Percentiles rank a stretch among this genome's conserved stretches.
Evolutionary conservation across 2,329 filamentous ascomycete species (phyloP).

Genomic region (Phaeomoniella chlamydospora): DNA sequence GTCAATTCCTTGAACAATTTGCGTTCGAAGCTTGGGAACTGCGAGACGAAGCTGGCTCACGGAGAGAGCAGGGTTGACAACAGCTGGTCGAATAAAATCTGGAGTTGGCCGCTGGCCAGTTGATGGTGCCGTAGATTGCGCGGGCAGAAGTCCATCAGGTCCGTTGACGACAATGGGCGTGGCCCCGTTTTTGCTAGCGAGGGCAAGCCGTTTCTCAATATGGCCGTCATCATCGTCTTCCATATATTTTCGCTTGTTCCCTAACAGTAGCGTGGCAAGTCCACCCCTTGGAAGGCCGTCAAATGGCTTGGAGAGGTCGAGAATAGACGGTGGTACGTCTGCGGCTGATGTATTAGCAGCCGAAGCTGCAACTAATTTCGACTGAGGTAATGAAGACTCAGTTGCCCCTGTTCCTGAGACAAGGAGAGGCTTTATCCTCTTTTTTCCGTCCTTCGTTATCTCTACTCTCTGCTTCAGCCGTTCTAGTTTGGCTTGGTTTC

Average conservation of each 20-base stretch:
- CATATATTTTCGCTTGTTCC: slow-evolving; percentile 78
- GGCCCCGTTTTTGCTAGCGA: slow-evolving; percentile 50
- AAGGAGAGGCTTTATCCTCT: slow-evolving; percentile 80
- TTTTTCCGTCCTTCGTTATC: slow-evolving; percentile 92
- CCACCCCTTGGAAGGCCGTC: slow-evolving; percentile 87
- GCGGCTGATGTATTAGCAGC: slow-evolving; percentile 45
- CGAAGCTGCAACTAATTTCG: slow-evolving; percentile 68
- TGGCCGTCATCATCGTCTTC: slow-evolving; percentile 62
- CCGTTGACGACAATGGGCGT: slow-evolving; percentile 64
- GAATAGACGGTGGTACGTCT: slow-evolving; percentile 64
- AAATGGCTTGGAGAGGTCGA: slow-evolving; percentile 87
- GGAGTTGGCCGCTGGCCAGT: slow-evolving; percentile 55
- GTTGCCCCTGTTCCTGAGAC: slow-evolving; percentile 81
- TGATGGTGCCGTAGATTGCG: slow-evolving; percentile 44
- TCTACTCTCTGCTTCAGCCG: slow-evolving; percentile 82
- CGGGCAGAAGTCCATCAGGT: slow-evolving; percentile 62
- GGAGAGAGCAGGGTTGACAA: slow-evolving; percentile 67
- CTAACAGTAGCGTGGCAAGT: slow-evolving; percentile 69
- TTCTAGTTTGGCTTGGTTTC: slow-evolving; percentile 45
- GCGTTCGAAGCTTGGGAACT: slow-evolving; percentile 70
- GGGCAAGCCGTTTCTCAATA: slow-evolving; percentile 43
- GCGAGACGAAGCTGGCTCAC: slow-evolving; percentile 75
- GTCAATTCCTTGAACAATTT: slow-evolving; percentile 72
- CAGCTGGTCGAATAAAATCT: slow-evolving; percentile 74
- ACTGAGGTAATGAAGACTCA: slow-evolving; percentile 76